phyloP scores from a whole-genome alignment of 257 asterid species.

The Solanum arcanum region DNA sequence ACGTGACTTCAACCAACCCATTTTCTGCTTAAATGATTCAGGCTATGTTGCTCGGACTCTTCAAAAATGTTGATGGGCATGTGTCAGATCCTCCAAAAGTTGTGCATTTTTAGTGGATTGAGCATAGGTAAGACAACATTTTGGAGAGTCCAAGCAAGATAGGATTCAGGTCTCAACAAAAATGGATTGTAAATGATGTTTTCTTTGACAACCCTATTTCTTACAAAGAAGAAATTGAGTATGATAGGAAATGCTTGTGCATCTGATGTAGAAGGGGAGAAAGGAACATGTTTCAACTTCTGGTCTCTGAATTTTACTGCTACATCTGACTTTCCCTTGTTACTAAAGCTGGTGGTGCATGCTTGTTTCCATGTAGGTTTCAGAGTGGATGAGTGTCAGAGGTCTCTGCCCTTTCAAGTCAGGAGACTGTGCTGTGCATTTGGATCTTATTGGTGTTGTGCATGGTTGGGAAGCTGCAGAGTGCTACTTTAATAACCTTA shows the following conservation, averaged over 20 bases:
- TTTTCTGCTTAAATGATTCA: not conserved
- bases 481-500: constrained; percentile 24
- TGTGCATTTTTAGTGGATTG: not conserved
- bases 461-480: constrained; percentile 46
- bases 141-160: not conserved
- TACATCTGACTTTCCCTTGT: not conserved
- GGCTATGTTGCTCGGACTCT: not conserved
- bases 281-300: not conserved
- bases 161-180: not conserved
- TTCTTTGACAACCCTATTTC: not conserved
- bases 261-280: not conserved
- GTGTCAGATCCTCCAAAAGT: not conserved
- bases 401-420: constrained; percentile 19
- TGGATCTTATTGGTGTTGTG: constrained; percentile 51
- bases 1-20: not conserved
- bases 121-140: not conserved
- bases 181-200: not conserved
- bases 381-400: constrained; percentile 33
- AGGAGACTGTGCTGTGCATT: constrained; percentile 46
- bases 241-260: not conserved
- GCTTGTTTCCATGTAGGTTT: constrained; percentile 26
- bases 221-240: not conserved
- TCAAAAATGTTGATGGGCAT: not conserved
- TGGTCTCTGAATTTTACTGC: not conserved
- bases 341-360: constrained; percentile 5